A percentile compares a stretch with the other conserved stretches of the same genome.
These are phyloP conservation scores for Cladosporium sp. DNA, from an alignment of 2,329 filamentous ascomycete genomes.

Conservation along the genomic window DNA sequence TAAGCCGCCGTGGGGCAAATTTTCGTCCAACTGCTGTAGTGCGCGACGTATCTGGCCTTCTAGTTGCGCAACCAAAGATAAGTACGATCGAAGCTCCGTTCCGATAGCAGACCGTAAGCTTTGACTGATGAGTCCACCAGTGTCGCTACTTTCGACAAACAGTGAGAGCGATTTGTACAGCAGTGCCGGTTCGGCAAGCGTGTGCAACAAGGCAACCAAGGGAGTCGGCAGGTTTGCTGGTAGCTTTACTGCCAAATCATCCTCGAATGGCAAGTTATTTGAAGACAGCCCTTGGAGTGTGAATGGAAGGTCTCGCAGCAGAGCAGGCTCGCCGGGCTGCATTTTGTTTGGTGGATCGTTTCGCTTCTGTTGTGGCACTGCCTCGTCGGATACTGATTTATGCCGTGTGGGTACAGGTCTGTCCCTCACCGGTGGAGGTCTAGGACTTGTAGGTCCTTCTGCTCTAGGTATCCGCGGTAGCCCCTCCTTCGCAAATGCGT, in stretches of 20 bases:
- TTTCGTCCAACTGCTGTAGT: constrained; percentile 66
- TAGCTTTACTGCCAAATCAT: constrained; percentile 65
- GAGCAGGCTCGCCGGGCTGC: constrained; percentile 39
- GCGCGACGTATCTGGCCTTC: constrained; percentile 88
- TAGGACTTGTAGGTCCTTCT: constrained; percentile 22
- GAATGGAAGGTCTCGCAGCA: constrained; percentile 72
- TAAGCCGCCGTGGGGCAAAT: constrained; percentile 62
- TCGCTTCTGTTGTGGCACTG: constrained; percentile 3
- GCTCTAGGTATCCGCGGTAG: constrained; percentile 34
- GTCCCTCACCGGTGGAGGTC: constrained; percentile 21
- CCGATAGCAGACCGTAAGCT: constrained; percentile 84
- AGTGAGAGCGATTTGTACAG: constrained; percentile 74
- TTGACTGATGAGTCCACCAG: constrained; percentile 78
- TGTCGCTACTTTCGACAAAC: constrained; percentile 74
- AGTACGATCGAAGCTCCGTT: constrained; percentile 79
- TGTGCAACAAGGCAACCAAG: constrained; percentile 79
- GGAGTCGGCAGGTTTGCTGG: constrained; percentile 77
- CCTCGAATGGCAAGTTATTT: constrained; percentile 71
- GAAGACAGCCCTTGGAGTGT: constrained; percentile 90
- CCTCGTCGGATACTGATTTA: constrained; percentile 12
- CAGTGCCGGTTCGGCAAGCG: constrained; percentile 87
- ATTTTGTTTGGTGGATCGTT: constrained; percentile 15
- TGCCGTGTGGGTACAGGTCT: constrained; percentile 20
- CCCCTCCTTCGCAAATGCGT: constrained; percentile 45
- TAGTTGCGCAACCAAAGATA: constrained; percentile 83